Evolutionary conservation across 305 asterid species (phyloP).

Genomic region (Withania somnifera): DNA sequence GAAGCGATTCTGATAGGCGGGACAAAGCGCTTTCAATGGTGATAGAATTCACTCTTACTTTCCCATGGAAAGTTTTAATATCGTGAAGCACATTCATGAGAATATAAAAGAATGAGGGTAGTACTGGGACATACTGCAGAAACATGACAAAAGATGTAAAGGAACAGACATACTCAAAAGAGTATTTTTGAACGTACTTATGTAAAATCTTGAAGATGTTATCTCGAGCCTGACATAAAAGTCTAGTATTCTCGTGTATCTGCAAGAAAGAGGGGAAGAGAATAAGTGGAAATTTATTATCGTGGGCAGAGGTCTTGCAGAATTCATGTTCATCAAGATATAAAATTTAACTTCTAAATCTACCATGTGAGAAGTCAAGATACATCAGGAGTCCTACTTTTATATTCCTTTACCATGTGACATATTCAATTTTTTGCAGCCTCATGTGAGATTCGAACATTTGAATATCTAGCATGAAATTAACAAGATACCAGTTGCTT

Average conservation of each 20-base stretch:
- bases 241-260: constrained; percentile 63
- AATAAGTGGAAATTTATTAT: not conserved
- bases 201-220: constrained; percentile 56
- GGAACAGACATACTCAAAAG: not conserved
- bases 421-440: too few species aligned
- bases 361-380: not conserved
- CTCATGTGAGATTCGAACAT: too few species aligned
- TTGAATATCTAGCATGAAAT: not conserved
- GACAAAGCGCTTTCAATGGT: too few species aligned
- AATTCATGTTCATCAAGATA: not conserved
- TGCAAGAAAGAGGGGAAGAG: constrained; percentile 17
- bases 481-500: not conserved
- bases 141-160: not conserved
- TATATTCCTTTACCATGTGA: too few species aligned
- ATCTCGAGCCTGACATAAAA: constrained; percentile 64
- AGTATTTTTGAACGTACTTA: constrained; percentile 30
- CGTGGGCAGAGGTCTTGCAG: not conserved
- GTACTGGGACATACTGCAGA: not conserved
- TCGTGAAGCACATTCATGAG: too few species aligned
- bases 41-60: too few species aligned
- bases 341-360: not conserved
- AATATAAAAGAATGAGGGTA: too few species aligned
- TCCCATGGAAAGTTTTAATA: too few species aligned
- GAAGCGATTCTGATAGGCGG: too few species aligned
- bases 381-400: too few species aligned